Conservation (phyloP, 2,329 filamentous ascomycete species). For the Claviceps spartinae region DNA sequence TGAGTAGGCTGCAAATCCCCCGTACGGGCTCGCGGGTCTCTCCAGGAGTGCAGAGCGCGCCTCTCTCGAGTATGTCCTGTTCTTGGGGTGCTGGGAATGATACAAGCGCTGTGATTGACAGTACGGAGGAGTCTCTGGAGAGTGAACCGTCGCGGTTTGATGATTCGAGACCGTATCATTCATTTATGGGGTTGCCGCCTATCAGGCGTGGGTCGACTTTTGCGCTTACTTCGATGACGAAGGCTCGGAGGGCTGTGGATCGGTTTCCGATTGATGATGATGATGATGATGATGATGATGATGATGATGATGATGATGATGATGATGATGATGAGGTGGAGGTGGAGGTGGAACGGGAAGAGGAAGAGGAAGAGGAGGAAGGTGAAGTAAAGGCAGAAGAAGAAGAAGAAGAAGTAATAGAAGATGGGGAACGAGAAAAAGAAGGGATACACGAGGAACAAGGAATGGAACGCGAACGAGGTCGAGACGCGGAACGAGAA, state of each 20-base stretch:
- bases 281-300: slow-evolving; percentile 9
- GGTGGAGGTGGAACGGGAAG: neutral
- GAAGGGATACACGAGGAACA: neutral
- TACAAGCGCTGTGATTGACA: neutral
- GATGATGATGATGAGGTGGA: neutral
- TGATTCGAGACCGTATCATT: slow-evolving; percentile 29
- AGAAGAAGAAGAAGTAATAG: no score
- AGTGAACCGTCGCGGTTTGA: slow-evolving; percentile 13
- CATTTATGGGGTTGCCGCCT: slow-evolving; percentile 44
- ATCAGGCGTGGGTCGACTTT: slow-evolving; percentile 46
- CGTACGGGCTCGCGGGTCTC: neutral
- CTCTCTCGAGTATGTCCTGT: neutral
- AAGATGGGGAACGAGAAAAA: no score
- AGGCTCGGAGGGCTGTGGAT: slow-evolving; percentile 17
- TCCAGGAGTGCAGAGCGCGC: neutral
- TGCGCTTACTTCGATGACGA: slow-evolving; percentile 24
- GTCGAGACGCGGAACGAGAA: no score
- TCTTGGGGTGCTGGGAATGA: neutral
- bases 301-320: slow-evolving; percentile 20
- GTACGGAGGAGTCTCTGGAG: slow-evolving; percentile 1
- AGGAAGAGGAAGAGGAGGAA: neutral
- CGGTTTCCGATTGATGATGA: slow-evolving; percentile 22
- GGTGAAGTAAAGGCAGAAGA: neutral
- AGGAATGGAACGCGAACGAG: neutral
- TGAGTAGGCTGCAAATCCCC: slow-evolving; percentile 8